Base-by-base conservation (phyloP, 108 stramenopile genomes). In the Ochromonas danica region DNA sequence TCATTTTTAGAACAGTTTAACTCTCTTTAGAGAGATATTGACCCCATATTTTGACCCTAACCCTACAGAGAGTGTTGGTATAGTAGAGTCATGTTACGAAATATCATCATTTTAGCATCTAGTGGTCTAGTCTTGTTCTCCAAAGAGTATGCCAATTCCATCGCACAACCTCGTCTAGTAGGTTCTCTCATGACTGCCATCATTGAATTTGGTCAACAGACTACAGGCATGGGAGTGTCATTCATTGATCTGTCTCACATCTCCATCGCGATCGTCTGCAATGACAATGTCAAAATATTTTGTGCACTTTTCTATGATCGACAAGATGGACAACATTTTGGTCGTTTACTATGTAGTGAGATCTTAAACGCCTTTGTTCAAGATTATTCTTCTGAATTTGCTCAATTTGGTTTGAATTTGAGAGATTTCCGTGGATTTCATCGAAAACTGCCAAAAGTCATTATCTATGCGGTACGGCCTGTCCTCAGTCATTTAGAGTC, bases 261-360 rank as follows among this genome's bases (percentile, higher is more conserved):
- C 22, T 78, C 43, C 31, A 72, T 88, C 14, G 86, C 87, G 10
- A 79, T 88, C 27, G 86, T 87, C 35, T 43, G 74, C 22, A 78
- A 87, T 65, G 86, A 87, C n/a, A n/a, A 40, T 28, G 40, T 81
- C 43, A 82, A 84, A 40, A 78, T 86, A 14, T 82, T 84, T 40
- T 88, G 87, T 81, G 87, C 86, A 25, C 65, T 88, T 17, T 85
- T 88, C 57, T 81, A 87, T 71, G 87, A 88, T 81, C 78, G 87
- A 10, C 78, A 67, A 27, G 87, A 88, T 57, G 84, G 84, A 0
- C 75, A 79, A 28, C 42, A 40, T 10, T 87, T 88, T 43, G 87
- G 87, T 6, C 78, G 86, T 31, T 84, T 88, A 39, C 42, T 88
- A n/a, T 83, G 83, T 31, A 70, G 80, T 0, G 87, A 88, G 81